Evolutionary conservation across 2,329 filamentous ascomycete genomes (phyloP), one percentile per base, ranked within the genome.

Genomic region (Hypoxylon sp.): DNA sequence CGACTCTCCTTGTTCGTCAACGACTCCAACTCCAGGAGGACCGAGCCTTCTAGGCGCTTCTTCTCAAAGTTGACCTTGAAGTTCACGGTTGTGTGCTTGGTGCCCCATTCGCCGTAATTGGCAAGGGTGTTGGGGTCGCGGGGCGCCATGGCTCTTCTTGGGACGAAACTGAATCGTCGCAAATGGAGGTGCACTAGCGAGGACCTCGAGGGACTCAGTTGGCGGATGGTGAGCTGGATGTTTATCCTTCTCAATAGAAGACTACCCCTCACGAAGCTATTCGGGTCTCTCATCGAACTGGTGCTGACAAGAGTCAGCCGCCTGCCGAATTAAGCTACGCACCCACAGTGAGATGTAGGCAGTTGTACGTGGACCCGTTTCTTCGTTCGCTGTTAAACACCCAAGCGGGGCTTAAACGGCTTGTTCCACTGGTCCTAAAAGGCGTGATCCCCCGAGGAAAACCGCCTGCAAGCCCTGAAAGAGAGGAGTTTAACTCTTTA

Each of bases 51-150:
- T 70, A 98, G 86, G 61, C 88, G 86, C 84, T 94, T 92, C 77
- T 89, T 86, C 68, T 92, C 88, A 79, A 98, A 99, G 76, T 97
- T 90, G 74, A 98, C 90, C 73, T 90, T 89, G 77, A 98, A 89
- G 79, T 92, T 90, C 64, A 93, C 92, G 20, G 89, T 91, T 20
- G 94, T 96, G 83, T 98, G 94, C 78, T 87, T 90, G 17, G 93
- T 97, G 68, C 89, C 85, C 90, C 94, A 98, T 62, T 91, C 90
- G 80, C 93, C 90, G 82, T 98, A 98, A 84, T 98, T 98, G 78
- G 93, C 92, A 66, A 96, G 83, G 27, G 96, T 98, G 80, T 94
- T 97, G 59, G 94, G 94, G 82, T 98, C 95, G 77, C 93, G 89
- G 56, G 85, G 75, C 31, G 79, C 74, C 75, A 81, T 81, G 64